A percentile compares a stretch with the other conserved stretches of the same genome.
phyloP scores from a whole-genome alignment of 306 rosid species.

The Begonia loranthoides region DNA sequence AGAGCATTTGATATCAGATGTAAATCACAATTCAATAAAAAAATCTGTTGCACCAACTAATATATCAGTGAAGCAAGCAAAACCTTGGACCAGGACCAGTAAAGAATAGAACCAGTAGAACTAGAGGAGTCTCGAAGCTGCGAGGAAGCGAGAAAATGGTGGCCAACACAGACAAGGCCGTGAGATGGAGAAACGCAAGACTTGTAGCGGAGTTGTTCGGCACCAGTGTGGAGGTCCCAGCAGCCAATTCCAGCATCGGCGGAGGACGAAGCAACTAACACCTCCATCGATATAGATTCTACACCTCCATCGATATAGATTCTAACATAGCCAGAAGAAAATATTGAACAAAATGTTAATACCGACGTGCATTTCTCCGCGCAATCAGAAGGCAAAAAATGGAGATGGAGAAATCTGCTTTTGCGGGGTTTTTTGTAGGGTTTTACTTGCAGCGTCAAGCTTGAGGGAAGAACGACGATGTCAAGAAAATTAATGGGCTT shows the following conservation, averaged over 20 bases:
- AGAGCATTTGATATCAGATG: neutral
- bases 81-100: constrained; percentile 80
- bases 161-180: constrained; percentile 56
- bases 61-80: neutral
- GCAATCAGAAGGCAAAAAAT: no score
- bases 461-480: no score
- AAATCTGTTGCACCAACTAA: no score
- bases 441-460: no score
- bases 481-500: no score
- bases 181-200: constrained; percentile 51
- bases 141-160: constrained; percentile 56
- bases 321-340: no score
- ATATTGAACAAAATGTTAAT: no score
- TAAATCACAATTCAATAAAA: neutral
- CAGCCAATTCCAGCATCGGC: constrained; percentile 58
- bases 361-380: no score
- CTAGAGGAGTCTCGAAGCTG: constrained; percentile 29
- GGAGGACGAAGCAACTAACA: constrained; percentile 62
- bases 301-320: no score
- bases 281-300: no score
- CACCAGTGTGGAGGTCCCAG: constrained; percentile 62
- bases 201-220: constrained; percentile 62
- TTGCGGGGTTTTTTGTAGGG: no score
- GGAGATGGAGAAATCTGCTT: no score
- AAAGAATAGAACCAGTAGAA: constrained; percentile 40